Evolutionary conservation across 129 eudicot genomes (phyloP), one percentile per base, ranked within the genome.

Genomic region (Flaveria linearis): DNA sequence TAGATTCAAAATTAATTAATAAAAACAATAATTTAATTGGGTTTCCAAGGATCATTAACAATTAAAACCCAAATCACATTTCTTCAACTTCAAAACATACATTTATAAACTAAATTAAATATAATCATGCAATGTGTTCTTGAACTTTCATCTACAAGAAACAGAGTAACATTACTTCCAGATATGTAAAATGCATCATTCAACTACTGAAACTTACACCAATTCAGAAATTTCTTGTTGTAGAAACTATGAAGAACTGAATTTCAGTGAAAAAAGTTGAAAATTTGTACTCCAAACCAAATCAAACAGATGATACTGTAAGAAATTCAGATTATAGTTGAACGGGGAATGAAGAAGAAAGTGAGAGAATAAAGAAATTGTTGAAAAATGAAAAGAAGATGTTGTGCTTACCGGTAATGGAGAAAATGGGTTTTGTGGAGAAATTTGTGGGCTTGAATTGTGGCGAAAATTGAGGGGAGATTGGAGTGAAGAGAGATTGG

Each of bases 381-480:
- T 17, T 20, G 62, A 50, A 67, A 30, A 23, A 5, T 20, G 14
- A 36, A 5, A 81, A 14, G 64, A 18, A 30, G 63, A 36, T 72
- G 66, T 65, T n/a, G 22, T 65, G 26, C 47, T 64, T 86, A 88
- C 88, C 89, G 49, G 72, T 20, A 76, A 49, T 60, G 71, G 81
- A 84, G 79, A 52, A 79, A 79, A 66, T 36, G 52, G 65, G 55
- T 23, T 33, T 16, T 55, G 36, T 60, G 55, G 74, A 45, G 77
- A 64, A 69, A 68, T 69, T 52, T 72, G 46, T 81, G 82, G 79
- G 79, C 87, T 76, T 80, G 82, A 86, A 72, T 86, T 78, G 73
- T 86, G 96, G 87, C 86, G 81, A 74, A 56, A 41, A 5, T 78
- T 75, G 51, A 81, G 89, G 86, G 62, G 73, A 78, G 49, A 85